phyloP scores from a whole-genome alignment of 768 basidiomycete species.

The Chiua virens region DNA sequence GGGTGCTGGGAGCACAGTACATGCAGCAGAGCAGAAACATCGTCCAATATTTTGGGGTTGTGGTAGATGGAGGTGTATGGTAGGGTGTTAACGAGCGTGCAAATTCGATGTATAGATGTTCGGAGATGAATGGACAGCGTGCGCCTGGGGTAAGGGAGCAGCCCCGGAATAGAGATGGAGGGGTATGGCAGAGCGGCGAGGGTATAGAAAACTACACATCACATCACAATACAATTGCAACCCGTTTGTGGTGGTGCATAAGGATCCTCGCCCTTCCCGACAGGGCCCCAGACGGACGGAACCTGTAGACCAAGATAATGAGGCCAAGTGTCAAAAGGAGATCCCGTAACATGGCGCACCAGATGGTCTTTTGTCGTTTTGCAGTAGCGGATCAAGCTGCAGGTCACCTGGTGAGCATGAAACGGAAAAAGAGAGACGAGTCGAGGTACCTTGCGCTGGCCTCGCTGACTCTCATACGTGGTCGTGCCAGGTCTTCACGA shows the following conservation, averaged over 20 bases:
- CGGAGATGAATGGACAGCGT: conserved; percentile 16
- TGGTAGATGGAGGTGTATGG: conserved; percentile 22
- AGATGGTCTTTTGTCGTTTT: conserved; percentile 90
- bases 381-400: conserved; percentile 90
- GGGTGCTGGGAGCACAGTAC: conserved; percentile 14
- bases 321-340: not conserved
- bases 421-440: not conserved
- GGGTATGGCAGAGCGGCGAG: conserved; percentile 34
- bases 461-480: conserved; percentile 89
- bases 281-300: conserved; percentile 92
- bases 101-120: conserved; percentile 19
- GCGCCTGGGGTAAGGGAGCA: conserved; percentile 7
- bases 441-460: conserved; percentile 71
- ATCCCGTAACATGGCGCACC: conserved; percentile 44
- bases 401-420: not conserved
- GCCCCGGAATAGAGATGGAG: conserved; percentile 7
- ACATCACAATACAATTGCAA: conserved; percentile 75
- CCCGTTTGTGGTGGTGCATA: conserved; percentile 81
- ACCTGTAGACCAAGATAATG: conserved; percentile 45
- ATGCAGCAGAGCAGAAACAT: conserved; percentile 27
- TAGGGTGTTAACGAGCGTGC: conserved; percentile 31
- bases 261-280: conserved; percentile 88
- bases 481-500: conserved; percentile 84
- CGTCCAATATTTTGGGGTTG: conserved; percentile 28
- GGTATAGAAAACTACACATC: conserved; percentile 38